These are phyloP conservation scores for sweet orange (Citrus sinensis) DNA, from an alignment of 345 rosid species.

Conservation along the genomic window DVS_A1.0 CM039169.1:1289501-1290000, in stretches of 20 bases:
- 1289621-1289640: no score
- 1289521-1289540: no score
- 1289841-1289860: not conserved
- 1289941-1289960: not conserved
- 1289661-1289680: no score
- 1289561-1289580: accelerated
- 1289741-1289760: no score
- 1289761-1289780: no score
- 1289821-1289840: not conserved
- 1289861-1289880: not conserved
- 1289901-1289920: not conserved
- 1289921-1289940: not conserved
- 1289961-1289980: not conserved
- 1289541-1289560: no score
- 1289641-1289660: accelerated
- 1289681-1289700: accelerated
- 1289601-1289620: no score
- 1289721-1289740: no score
- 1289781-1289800: no score
- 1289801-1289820: no score
- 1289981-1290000: accelerated
- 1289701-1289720: not conserved
- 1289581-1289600: no score
- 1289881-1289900: no score
- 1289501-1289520: accelerated